Evolutionary conservation across 2,329 filamentous ascomycete species (phyloP).

Genomic region (Cordyceps pruinosa): DNA sequence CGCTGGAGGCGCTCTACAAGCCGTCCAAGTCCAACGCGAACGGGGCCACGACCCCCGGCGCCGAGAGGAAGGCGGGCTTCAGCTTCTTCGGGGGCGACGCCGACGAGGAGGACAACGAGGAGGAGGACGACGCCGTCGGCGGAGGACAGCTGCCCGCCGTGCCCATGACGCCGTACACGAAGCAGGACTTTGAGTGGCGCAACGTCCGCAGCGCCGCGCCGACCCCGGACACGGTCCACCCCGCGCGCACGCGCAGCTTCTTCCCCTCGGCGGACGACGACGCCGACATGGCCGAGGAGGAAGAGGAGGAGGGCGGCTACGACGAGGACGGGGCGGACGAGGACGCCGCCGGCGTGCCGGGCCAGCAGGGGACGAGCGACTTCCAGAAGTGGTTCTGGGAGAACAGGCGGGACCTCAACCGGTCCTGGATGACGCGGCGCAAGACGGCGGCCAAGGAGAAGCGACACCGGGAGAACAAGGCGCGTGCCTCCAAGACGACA

Average conservation of each 20-base stretch:
- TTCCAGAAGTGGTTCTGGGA: conserved; percentile 66
- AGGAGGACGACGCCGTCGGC: conserved; percentile 1
- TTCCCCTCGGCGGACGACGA: conserved; percentile 41
- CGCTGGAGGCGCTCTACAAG: conserved; percentile 90
- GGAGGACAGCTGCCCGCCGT: conserved; percentile 27
- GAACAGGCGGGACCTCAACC: conserved; percentile 56
- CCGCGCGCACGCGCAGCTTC: conserved; percentile 55
- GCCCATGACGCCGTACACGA: conserved; percentile 78
- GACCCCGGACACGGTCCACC: conserved; percentile 85
- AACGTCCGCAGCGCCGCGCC: conserved; percentile 81
- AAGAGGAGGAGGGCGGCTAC: conserved; percentile 18
- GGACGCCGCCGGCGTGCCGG: conserved; percentile 10
- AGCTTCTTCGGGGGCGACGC: conserved; percentile 63
- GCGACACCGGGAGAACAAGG: conserved; percentile 58
- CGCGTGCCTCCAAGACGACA: conserved; percentile 37
- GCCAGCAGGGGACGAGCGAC: conserved; percentile 35
- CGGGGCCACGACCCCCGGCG: conserved; percentile 24
- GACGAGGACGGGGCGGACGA: conserved; percentile 1
- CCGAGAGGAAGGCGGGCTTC: conserved; percentile 52
- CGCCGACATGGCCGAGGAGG: conserved; percentile 22
- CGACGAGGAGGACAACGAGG: conserved; percentile 36
- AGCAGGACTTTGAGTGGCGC: conserved; percentile 68
- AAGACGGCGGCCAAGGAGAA: conserved; percentile 60
- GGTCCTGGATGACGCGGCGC: conserved; percentile 58
- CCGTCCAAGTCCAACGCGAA: conserved; percentile 43